Percentiles rank a stretch among this genome's conserved stretches.
Evolutionary conservation across 2,329 filamentous ascomycete species (phyloP).

Genomic region (Paecilomyces fulvus): DNA sequence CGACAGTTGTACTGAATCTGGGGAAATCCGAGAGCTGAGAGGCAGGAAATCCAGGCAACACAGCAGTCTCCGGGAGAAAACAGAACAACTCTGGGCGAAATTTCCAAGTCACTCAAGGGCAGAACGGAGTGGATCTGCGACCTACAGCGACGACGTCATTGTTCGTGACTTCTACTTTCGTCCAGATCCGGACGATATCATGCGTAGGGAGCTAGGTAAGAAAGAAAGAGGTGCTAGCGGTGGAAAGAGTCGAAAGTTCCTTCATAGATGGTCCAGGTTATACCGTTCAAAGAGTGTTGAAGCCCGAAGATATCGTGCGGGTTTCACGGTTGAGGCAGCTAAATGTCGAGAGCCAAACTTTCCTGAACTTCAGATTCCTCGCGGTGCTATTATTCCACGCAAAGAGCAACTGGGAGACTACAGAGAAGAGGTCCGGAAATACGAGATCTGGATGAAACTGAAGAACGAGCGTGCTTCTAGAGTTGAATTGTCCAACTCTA

Average conservation of each 20-base stretch:
- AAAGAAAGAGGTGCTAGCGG: slow-evolving; percentile 2
- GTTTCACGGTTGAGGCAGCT: slow-evolving; percentile 8
- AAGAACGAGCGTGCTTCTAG: neutral
- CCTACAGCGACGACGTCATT: slow-evolving; percentile 9
- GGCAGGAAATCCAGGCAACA: slow-evolving; percentile 3
- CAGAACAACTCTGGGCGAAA: slow-evolving; percentile 10
- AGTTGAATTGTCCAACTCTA: neutral
- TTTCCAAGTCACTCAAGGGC: slow-evolving; percentile 11
- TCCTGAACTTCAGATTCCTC: slow-evolving; percentile 11
- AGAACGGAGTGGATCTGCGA: slow-evolving; percentile 8
- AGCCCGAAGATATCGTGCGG: slow-evolving; percentile 9
- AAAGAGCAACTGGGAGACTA: slow-evolving; percentile 10
- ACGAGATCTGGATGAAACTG: neutral
- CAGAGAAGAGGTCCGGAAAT: slow-evolving; percentile 5
- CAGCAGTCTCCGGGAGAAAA: neutral
- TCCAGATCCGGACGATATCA: slow-evolving; percentile 4
- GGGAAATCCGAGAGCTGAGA: slow-evolving; percentile 7
- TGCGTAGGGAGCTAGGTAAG: neutral
- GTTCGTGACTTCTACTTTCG: slow-evolving; percentile 12
- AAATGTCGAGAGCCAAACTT: slow-evolving; percentile 5
- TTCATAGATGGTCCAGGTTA: slow-evolving; percentile 6
- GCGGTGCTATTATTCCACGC: slow-evolving; percentile 2
- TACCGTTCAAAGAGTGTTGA: slow-evolving; percentile 4
- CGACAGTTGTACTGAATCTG: neutral
- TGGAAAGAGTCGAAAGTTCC: slow-evolving; percentile 4